A percentile compares a stretch with the other conserved stretches of the same genome.
Evolutionary conservation across 2,329 filamentous ascomycete genomes (phyloP).

Genomic region (Alternaria atra): DNA sequence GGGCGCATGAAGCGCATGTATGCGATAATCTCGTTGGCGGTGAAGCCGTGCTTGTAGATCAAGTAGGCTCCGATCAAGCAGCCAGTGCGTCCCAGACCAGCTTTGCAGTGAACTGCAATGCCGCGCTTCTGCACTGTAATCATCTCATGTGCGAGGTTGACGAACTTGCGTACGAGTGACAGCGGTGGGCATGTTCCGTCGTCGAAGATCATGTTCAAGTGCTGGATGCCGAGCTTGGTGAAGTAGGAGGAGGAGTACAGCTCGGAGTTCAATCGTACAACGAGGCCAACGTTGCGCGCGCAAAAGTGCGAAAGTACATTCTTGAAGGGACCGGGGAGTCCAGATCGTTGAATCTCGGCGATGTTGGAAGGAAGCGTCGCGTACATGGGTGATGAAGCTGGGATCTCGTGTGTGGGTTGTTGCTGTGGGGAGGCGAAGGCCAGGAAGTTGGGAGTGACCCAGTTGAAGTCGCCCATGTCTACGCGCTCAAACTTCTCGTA

Average conservation of each 20-base stretch:
- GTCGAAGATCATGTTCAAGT: slow-evolving; percentile 99
- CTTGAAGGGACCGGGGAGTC: slow-evolving; percentile 87
- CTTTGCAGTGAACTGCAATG: slow-evolving; percentile 98
- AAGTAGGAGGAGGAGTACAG: slow-evolving; percentile 98
- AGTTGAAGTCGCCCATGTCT: slow-evolving; percentile 99
- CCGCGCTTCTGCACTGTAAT: slow-evolving; percentile 90
- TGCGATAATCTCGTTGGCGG: slow-evolving; percentile 94
- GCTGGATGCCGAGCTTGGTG: slow-evolving; percentile 90
- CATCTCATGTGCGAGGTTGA: slow-evolving; percentile 91
- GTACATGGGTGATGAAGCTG: slow-evolving; percentile 76
- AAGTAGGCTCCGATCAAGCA: slow-evolving; percentile 97
- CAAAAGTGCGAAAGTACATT: slow-evolving; percentile 92
- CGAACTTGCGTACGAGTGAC: slow-evolving; percentile 90
- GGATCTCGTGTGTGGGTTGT: slow-evolving; percentile 75
- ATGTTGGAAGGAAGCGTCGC: slow-evolving; percentile 77
- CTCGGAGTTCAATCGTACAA: slow-evolving; percentile 93
- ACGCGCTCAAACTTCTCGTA: slow-evolving; percentile 96
- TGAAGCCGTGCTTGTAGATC: slow-evolving; percentile 97
- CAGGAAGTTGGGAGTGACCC: slow-evolving; percentile 93
- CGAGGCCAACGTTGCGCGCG: slow-evolving; percentile 86
- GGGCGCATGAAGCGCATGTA: slow-evolving; percentile 99
- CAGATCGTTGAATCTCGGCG: slow-evolving; percentile 74
- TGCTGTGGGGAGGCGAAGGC: slow-evolving; percentile 96
- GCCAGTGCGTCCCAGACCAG: slow-evolving; percentile 91
- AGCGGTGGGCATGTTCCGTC: slow-evolving; percentile 95